Conservation (phyloP, 176 grass and related monocot genomes). For the Phoenix roebelenii region DNA sequence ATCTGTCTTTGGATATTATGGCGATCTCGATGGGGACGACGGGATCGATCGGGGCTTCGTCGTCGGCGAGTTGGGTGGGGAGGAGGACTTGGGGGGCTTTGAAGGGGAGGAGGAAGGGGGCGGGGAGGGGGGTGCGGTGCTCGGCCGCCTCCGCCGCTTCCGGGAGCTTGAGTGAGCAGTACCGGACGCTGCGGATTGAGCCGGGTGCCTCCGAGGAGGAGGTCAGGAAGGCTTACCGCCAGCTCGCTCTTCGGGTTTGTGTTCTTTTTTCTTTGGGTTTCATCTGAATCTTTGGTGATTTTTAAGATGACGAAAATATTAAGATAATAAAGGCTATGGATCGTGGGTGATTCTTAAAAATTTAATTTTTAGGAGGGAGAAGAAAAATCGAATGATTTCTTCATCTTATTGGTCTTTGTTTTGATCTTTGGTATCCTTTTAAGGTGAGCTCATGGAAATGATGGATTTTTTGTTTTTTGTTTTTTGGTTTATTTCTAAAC, state of each 20-base stretch:
- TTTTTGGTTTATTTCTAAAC: no score
- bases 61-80: background rate
- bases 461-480: no score
- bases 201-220: slow-evolving; percentile 34
- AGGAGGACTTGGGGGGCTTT: background rate
- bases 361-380: no score
- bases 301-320: no score
- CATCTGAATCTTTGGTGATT: no score
- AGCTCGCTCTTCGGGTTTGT: slow-evolving; percentile 41
- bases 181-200: slow-evolving; percentile 32
- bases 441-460: no score
- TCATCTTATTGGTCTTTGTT: no score
- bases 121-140: background rate
- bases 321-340: no score
- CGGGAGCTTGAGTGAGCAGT: slow-evolving; percentile 23
- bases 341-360: no score
- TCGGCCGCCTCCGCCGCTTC: background rate
- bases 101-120: background rate
- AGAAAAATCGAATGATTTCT: no score
- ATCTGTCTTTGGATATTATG: background rate
- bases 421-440: no score
- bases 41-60: background rate
- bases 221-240: slow-evolving; percentile 49
- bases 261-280: no score
- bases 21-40: slow-evolving; percentile 15